Base-by-base conservation (phyloP, 768 basidiomycete genomes). In the Chiua virens region DNA sequence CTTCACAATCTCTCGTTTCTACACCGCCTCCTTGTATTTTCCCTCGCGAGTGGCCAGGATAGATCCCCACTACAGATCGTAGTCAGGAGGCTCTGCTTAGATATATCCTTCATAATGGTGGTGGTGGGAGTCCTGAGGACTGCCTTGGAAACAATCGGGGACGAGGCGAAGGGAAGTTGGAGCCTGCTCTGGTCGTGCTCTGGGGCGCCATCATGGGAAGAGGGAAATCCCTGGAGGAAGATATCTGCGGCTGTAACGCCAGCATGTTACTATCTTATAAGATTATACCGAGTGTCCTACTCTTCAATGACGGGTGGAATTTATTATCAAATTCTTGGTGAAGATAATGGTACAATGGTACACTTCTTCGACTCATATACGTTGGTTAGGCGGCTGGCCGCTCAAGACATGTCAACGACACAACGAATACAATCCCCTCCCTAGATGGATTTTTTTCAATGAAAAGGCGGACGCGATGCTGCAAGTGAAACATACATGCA, bases 341-440 rank as follows among this genome's bases (percentile, higher is more conserved):
- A 44, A 38, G 20, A 32, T 22, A 6, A 43, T 20, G 35, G 3
- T 27, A 20, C 25, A 38, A 44, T 3, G 21, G 50, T 44, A 55
- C 57, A 57, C 37, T 49, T 42, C 21, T 48, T 41, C 3, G n/a
- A 40, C 35, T 30, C 30, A 30, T 25, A 42, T 27, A 17, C 2
- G 14, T n/a, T 28, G 30, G 27, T 8, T 27, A 30, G 30, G 30
- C 10, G 30, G 30, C 30, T 30, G 30, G 30, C 13, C 18, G 27
- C 32, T 77, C 62, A 82, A 51, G 76, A 66, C 94, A 98, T 95
- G 69, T 96, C 85, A 39, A 98, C 89, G 10, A 99, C 89, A 58
- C 94, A 95, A 56, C 96, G 89, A 64, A 99, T 97, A 69, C 94
- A 97, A 43, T 89, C 79, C 15, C 94, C 94, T 41, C 70, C 74